Conservation (phyloP, 257 asterid species). For the Thymus mandschuricus region DNA sequence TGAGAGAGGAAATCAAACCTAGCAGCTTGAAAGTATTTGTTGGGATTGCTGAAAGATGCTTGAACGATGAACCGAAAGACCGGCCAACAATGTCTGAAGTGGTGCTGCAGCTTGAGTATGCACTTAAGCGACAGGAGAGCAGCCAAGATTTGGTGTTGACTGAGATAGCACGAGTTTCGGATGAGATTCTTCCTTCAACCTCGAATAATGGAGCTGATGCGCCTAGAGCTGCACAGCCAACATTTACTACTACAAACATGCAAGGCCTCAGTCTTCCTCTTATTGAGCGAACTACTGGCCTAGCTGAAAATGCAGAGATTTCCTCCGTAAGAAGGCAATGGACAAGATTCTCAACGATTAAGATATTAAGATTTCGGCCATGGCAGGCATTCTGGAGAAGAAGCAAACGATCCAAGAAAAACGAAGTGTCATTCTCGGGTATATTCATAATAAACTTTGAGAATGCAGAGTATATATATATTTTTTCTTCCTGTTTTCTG, state of each 20-base stretch:
- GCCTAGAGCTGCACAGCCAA: background rate
- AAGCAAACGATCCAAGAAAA: slow-evolving; percentile 16
- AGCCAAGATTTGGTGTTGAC: background rate
- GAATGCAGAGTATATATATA: background rate
- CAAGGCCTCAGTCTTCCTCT: slow-evolving; percentile 15
- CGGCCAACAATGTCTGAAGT: slow-evolving; percentile 60
- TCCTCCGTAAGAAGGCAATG: slow-evolving; percentile 13
- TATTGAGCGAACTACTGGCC: background rate
- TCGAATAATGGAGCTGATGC: background rate
- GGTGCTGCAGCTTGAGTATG: slow-evolving; percentile 38
- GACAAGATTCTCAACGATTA: slow-evolving; percentile 18
- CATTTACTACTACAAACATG: slow-evolving; percentile 1
- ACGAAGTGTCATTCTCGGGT: slow-evolving; percentile 8
- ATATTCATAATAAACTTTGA: background rate
- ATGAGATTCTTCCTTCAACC: background rate
- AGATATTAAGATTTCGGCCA: slow-evolving; percentile 26
- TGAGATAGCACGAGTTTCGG: slow-evolving; percentile 13
- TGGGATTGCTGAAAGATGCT: slow-evolving; percentile 49
- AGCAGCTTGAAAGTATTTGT: slow-evolving; percentile 46
- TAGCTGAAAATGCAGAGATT: slow-evolving; percentile 13
- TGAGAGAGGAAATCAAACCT: slow-evolving; percentile 40
- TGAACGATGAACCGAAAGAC: slow-evolving; percentile 42
- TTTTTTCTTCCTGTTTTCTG: background rate
- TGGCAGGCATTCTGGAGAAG: slow-evolving; percentile 28
- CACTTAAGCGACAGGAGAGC: slow-evolving; percentile 34